Conservation (phyloP, 2,329 filamentous ascomycete genomes). For the Sordariomycetes sp. region DNA sequence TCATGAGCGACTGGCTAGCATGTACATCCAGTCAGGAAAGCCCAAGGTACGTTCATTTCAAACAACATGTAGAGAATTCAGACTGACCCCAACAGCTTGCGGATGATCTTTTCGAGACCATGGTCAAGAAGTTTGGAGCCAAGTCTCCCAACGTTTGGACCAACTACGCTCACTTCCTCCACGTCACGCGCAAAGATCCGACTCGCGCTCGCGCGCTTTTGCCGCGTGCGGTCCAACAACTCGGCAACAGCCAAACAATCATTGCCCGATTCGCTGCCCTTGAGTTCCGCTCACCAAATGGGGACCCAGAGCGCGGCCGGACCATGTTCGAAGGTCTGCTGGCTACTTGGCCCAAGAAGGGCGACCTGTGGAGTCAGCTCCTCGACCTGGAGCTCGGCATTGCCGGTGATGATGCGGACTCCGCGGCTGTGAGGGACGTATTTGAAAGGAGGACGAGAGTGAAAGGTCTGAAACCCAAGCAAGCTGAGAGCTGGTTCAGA, state of each 20-base stretch:
- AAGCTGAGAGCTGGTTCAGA: conserved; percentile 83
- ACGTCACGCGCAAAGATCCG: conserved; percentile 60
- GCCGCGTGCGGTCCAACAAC: conserved; percentile 73
- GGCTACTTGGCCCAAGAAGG: conserved; percentile 75
- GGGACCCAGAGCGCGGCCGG: conserved; percentile 81
- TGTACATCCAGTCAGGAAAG: conserved; percentile 89
- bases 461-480: conserved; percentile 67
- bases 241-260: conserved; percentile 60
- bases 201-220: conserved; percentile 72
- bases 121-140: conserved; percentile 83
- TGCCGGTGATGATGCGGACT: conserved; percentile 37
- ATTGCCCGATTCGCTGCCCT: conserved; percentile 85
- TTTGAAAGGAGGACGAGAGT: conserved; percentile 71
- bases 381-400: conserved; percentile 72
- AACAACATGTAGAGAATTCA: not conserved
- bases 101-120: conserved; percentile 74
- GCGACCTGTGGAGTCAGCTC: conserved; percentile 89
- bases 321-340: conserved; percentile 91
- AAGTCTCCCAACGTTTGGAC: conserved; percentile 74
- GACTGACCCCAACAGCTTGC: conserved; percentile 57
- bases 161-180: conserved; percentile 91
- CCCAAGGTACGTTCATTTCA: conserved; percentile 51
- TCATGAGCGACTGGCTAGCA: conserved; percentile 81
- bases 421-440: conserved; percentile 56
- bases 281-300: conserved; percentile 77